phyloP scores from a whole-genome alignment of 139 green algal genomes.

The Asterochloris erici region DNA sequence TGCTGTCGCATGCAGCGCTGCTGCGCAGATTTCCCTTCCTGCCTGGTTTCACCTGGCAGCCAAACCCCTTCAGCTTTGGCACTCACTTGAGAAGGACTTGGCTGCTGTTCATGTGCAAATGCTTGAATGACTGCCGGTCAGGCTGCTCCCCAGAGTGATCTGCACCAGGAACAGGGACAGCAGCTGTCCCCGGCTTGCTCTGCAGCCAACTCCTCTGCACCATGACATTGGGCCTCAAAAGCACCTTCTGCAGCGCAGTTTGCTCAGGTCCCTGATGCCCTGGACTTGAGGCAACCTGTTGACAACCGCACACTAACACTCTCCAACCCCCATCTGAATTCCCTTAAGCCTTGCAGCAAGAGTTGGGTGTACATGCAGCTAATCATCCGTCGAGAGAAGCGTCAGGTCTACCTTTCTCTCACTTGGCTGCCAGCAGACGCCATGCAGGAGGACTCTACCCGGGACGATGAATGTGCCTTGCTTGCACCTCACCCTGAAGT shows the following conservation, averaged over 20 bases:
- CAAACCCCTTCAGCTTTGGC: neutral
- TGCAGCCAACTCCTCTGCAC: too few relatives aligned
- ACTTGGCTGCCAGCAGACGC: too few relatives aligned
- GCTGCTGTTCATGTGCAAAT: neutral
- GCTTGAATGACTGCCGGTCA: neutral
- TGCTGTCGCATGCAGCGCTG: constrained; percentile 2
- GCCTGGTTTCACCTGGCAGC: neutral
- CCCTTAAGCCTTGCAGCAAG: too few relatives aligned
- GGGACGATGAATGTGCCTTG: neutral
- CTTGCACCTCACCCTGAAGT: neutral
- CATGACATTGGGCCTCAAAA: neutral
- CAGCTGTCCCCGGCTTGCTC: too few relatives aligned
- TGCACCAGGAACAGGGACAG: neutral
- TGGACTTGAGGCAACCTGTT: neutral
- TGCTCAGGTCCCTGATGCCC: neutral
- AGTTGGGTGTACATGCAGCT: neutral
- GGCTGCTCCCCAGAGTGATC: too few relatives aligned
- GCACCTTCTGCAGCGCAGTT: too few relatives aligned
- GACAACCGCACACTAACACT: neutral
- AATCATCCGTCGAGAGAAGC: too few relatives aligned
- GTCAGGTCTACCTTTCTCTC: too few relatives aligned
- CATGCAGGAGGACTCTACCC: neutral
- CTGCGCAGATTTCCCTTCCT: neutral
- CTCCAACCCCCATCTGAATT: too few relatives aligned
- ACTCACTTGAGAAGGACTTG: neutral